These are phyloP conservation scores for Hanseniaspora occidentalis DNA, from an alignment of 805 yeast genomes.

Conservation along the genomic window DNA sequence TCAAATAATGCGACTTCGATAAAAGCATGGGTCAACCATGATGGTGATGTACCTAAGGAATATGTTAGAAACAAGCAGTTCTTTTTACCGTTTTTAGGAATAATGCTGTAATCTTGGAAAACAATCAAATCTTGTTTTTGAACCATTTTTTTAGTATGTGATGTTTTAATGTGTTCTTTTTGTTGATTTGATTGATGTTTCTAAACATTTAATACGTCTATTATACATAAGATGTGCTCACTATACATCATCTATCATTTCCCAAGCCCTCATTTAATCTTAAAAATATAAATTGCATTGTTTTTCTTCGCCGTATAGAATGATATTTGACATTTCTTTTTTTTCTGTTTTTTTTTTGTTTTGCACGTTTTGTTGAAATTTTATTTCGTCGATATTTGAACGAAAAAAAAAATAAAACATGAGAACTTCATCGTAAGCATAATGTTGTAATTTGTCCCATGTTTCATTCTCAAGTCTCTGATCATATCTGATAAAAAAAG, in stretches of 20 bases:
- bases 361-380: not conserved
- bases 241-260: not conserved
- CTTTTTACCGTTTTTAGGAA: constrained; percentile 16
- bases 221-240: no score
- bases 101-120: constrained; percentile 38
- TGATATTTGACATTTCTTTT: no score
- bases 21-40: constrained; percentile 48
- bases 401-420: not conserved
- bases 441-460: no score
- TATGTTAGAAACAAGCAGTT: constrained; percentile 27
- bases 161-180: not conserved
- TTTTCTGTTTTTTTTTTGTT: not conserved
- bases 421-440: not conserved
- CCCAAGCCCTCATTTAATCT: not conserved
- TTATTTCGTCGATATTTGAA: not conserved
- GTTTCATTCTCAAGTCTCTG: no score
- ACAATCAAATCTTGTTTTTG: constrained; percentile 46
- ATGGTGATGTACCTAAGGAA: constrained; percentile 42
- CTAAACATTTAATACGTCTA: no score
- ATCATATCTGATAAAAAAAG: no score
- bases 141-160: not conserved
- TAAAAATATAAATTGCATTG: no score
- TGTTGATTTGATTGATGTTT: not conserved
- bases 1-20: constrained; percentile 40
- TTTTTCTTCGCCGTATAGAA: no score